Evolutionary conservation across 768 basidiomycete species (phyloP).

Genomic region (Suillus ampliporus): DNA sequence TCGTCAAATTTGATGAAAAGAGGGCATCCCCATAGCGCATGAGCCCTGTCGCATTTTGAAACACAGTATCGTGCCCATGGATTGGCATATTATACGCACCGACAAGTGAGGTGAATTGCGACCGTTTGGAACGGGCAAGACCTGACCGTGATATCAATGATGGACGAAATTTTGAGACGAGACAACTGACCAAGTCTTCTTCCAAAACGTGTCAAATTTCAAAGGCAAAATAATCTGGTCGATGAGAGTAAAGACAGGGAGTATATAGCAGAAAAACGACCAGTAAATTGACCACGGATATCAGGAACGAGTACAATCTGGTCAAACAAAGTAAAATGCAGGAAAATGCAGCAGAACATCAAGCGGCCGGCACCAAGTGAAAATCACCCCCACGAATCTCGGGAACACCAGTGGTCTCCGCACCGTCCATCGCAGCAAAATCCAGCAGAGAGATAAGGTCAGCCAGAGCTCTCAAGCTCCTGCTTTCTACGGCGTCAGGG

Average conservation of each 20-base stretch:
- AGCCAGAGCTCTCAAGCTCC: conserved; percentile 28
- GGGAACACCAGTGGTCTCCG: not conserved
- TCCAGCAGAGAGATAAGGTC: conserved; percentile 36
- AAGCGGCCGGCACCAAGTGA: not conserved
- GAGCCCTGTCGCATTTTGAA: not conserved
- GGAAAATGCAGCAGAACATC: not conserved
- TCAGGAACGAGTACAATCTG: not conserved
- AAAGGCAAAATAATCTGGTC: not conserved
- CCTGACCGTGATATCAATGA: not conserved
- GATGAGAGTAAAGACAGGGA: not conserved
- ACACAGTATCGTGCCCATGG: not conserved
- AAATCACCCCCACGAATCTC: not conserved
- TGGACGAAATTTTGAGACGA: not conserved
- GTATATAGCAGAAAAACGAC: no score
- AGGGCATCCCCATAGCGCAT: not conserved
- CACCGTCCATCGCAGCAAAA: conserved; percentile 26
- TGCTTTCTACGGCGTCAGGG: conserved; percentile 20
- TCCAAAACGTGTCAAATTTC: not conserved
- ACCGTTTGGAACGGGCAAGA: not conserved
- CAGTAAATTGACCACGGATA: no score
- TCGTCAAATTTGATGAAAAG: not conserved
- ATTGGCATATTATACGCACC: not conserved
- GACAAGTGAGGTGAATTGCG: not conserved
- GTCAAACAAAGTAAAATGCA: not conserved
- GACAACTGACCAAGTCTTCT: not conserved